Conservation (phyloP, 2,329 filamentous ascomycete genomes). For the Chaetomium olivaceum region DNA sequence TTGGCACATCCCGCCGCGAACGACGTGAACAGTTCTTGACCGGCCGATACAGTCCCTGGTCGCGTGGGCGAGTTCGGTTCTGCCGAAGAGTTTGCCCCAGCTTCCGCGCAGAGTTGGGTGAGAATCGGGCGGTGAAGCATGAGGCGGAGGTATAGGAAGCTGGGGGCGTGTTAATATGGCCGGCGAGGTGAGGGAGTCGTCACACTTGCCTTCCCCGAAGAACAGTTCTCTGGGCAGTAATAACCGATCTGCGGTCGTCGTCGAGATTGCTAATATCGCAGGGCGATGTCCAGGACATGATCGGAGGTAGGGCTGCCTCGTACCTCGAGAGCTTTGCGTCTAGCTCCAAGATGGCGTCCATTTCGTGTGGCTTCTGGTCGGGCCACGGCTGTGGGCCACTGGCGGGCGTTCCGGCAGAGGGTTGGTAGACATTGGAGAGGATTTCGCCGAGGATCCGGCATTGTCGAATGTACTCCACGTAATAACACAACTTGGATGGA, state of each 20-base stretch:
- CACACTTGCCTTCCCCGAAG: slow-evolving; percentile 22
- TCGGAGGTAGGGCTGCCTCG: slow-evolving; percentile 20
- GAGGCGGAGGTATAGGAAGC: slow-evolving; percentile 30
- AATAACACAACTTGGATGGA: slow-evolving; percentile 26
- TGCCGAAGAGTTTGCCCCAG: neutral
- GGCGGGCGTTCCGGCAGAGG: slow-evolving; percentile 5
- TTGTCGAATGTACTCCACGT: slow-evolving; percentile 25
- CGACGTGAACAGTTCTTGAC: slow-evolving; percentile 23
- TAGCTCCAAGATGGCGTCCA: slow-evolving; percentile 29
- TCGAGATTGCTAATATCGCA: slow-evolving; percentile 21
- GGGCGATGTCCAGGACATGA: slow-evolving; percentile 27
- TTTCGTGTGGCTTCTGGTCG: slow-evolving; percentile 18
- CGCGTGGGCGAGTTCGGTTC: slow-evolving; percentile 10
- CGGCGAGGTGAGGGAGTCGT: too few species aligned
- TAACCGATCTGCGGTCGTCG: slow-evolving; percentile 14
- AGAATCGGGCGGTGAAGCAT: slow-evolving; percentile 32
- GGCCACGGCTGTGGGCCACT: neutral
- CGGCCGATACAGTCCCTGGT: neutral
- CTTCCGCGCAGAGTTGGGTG: slow-evolving; percentile 24
- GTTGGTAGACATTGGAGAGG: slow-evolving; percentile 28
- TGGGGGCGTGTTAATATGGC: neutral
- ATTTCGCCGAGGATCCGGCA: slow-evolving; percentile 29
- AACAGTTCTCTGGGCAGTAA: slow-evolving; percentile 26
- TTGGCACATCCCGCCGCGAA: slow-evolving; percentile 27
- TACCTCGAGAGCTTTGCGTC: slow-evolving; percentile 28